Conservation (phyloP, 2,329 filamentous ascomycete genomes). For the Aspergillus spinulosporus region DNA sequence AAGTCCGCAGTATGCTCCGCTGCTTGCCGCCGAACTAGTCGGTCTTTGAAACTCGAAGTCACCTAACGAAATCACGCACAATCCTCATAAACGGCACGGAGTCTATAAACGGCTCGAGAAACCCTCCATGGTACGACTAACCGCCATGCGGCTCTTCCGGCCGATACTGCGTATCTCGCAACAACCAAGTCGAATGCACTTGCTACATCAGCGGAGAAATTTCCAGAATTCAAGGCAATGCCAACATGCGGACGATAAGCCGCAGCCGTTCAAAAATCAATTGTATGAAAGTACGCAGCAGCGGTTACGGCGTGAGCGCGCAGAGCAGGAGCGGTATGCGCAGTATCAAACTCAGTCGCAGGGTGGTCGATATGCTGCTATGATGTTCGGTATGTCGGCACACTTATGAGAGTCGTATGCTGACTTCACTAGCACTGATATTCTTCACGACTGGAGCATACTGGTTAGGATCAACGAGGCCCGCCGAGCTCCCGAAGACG, state of each 20-base stretch:
- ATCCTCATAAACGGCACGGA: no score
- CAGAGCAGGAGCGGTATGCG: slow-evolving; percentile 55
- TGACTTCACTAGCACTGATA: slow-evolving; percentile 47
- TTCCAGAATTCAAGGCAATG: slow-evolving; percentile 21
- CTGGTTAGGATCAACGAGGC: slow-evolving; percentile 55
- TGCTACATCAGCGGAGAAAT: slow-evolving; percentile 21
- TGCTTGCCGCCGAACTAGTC: no score
- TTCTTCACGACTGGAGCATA: slow-evolving; percentile 56
- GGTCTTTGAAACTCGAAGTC: no score
- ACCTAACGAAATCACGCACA: no score
- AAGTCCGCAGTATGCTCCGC: no score
- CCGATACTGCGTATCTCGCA: not conserved
- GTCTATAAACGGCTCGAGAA: no score
- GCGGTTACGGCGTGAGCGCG: slow-evolving; percentile 59
- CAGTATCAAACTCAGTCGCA: slow-evolving; percentile 44
- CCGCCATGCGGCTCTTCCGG: no score
- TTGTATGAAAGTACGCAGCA: slow-evolving; percentile 62
- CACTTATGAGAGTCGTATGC: not conserved
- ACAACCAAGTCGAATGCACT: slow-evolving; percentile 1
- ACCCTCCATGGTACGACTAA: not conserved
- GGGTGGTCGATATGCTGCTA: slow-evolving; percentile 40
- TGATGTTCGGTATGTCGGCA: slow-evolving; percentile 36
- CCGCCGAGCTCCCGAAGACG: slow-evolving; percentile 47
- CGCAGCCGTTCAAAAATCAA: slow-evolving; percentile 59
- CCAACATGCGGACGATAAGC: slow-evolving; percentile 29